These are phyloP conservation scores for Nakazawaea holstii DNA, from an alignment of 805 yeast genomes.

Conservation along the genomic window DNA sequence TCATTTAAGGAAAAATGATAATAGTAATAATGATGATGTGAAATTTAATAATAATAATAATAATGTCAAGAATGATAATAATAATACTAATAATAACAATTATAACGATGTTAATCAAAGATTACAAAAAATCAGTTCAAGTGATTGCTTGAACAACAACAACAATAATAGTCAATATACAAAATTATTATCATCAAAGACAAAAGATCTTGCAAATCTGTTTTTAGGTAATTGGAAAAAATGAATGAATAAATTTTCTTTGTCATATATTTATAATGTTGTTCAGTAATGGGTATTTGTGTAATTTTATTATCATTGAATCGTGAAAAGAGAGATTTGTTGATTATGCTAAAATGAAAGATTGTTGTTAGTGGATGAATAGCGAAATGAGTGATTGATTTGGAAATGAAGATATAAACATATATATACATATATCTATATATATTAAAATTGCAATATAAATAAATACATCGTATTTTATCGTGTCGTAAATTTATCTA, in stretches of 20 bases:
- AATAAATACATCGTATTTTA: no score
- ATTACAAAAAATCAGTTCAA: conserved; percentile 6
- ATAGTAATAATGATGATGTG: neutral
- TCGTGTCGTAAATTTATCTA: no score
- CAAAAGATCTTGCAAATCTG: conserved; percentile 7
- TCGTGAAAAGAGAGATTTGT: no score
- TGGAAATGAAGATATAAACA: no score
- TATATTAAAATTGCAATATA: no score
- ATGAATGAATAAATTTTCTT: no score
- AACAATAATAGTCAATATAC: neutral
- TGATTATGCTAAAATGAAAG: no score
- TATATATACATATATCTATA: no score
- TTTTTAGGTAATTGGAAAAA: conserved; percentile 10
- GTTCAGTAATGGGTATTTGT: neutral
- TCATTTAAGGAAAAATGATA: no score
- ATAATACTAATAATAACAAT: neutral
- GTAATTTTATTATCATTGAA: neutral
- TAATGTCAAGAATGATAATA: neutral
- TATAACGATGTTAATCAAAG: neutral
- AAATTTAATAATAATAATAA: neutral
- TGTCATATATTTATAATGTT: no score
- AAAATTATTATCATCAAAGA: conserved; percentile 1
- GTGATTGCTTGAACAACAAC: neutral
- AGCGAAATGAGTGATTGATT: no score
- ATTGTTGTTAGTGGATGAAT: no score